Conservation (phyloP, 106 monocot species). For the Gastrodia elata region DNA sequence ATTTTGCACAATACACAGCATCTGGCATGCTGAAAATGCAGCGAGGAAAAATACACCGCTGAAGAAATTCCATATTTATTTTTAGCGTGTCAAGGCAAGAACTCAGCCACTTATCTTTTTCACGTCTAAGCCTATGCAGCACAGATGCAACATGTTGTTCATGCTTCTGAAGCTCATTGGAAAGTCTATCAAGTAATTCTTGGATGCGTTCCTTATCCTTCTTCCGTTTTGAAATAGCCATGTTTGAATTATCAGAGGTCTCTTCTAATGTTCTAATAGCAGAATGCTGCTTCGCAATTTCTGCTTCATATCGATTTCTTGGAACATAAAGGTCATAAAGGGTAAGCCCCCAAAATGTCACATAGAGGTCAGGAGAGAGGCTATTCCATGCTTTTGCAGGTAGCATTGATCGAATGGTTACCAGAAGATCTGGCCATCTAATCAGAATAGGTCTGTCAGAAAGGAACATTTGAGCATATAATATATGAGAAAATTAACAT, state of each 20-base stretch:
- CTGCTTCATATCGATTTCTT: conserved; percentile 73
- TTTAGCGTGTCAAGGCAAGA: conserved; percentile 76
- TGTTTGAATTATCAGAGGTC: conserved; percentile 81
- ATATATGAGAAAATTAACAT: neutral
- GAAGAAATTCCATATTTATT: conserved; percentile 94
- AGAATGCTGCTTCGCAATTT: conserved; percentile 80
- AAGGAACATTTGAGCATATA: neutral
- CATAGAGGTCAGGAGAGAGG: conserved; percentile 91
- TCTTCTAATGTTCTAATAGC: conserved; percentile 90
- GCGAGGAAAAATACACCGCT: conserved; percentile 90
- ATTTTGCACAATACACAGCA: conserved; percentile 89
- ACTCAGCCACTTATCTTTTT: conserved; percentile 92
- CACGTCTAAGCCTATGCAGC: conserved; percentile 44
- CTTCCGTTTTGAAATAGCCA: conserved; percentile 87
- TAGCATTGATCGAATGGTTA: conserved; percentile 47
- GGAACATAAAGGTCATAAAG: conserved; percentile 95
- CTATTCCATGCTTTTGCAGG: conserved; percentile 85
- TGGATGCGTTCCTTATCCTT: conserved; percentile 97
- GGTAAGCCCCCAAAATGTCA: conserved; percentile 96
- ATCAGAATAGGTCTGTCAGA: neutral
- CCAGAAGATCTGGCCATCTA: conserved; percentile 86
- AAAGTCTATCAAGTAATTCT: conserved; percentile 76
- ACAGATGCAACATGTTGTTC: conserved; percentile 91
- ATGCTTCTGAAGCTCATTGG: conserved; percentile 68
- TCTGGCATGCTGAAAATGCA: conserved; percentile 87